These are phyloP conservation scores for Tolypocladium guangdongense DNA, from an alignment of 2,329 filamentous ascomycete species.

Conservation along the genomic window DNA sequence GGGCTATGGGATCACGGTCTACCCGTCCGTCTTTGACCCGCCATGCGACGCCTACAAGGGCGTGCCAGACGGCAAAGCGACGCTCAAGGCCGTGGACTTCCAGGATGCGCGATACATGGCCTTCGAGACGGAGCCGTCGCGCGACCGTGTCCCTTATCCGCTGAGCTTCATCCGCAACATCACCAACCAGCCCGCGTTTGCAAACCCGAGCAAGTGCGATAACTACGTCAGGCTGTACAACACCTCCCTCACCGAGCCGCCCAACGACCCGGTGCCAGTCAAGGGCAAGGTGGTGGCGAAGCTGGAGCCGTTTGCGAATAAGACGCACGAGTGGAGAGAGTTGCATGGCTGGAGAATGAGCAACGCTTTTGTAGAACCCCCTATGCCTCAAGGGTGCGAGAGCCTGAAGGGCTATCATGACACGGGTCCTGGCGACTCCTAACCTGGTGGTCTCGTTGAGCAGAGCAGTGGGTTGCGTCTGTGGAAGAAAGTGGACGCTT, in stretches of 20 bases:
- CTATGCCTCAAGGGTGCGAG: background rate
- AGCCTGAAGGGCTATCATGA: background rate
- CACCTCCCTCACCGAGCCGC: conserved; percentile 20
- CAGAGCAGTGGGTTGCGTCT: no score
- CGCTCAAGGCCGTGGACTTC: conserved; percentile 13
- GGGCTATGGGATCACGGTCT: conserved; percentile 33
- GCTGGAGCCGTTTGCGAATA: conserved; percentile 14
- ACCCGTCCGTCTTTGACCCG: conserved; percentile 32
- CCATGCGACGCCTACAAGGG: conserved; percentile 34
- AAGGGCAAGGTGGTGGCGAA: conserved; percentile 11
- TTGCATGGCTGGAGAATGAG: background rate
- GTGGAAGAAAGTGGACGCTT: no score
- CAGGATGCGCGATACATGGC: conserved; percentile 1
- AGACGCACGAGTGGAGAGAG: background rate
- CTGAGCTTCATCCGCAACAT: conserved; percentile 35
- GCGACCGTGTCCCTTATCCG: conserved; percentile 16
- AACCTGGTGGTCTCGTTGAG: background rate
- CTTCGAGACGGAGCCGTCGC: conserved; percentile 4
- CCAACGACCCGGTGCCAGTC: conserved; percentile 15
- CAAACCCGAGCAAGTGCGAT: conserved; percentile 27
- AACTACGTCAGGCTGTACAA: conserved; percentile 32
- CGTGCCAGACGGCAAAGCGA: background rate
- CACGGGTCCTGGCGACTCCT: background rate
- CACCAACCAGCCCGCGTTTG: conserved; percentile 42
- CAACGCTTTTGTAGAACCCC: background rate